Conservation (phyloP, 305 asterid genomes). For the Fraxinus greggii region DNA sequence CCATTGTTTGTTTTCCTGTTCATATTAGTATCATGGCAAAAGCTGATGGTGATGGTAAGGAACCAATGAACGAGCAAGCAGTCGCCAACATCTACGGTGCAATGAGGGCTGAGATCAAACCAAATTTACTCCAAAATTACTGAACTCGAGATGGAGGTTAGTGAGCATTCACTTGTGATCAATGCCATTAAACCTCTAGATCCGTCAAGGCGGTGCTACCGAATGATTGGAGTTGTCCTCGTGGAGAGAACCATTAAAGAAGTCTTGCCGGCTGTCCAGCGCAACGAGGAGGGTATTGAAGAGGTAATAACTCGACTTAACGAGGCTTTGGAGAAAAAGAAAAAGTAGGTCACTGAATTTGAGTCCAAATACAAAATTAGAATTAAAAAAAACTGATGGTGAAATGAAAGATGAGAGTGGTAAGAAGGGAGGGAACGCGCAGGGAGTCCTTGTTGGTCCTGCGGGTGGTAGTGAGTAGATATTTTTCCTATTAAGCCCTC, state of each 20-base stretch:
- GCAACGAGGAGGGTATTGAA: constrained; percentile 84
- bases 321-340: constrained; percentile 88
- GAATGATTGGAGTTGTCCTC: constrained; percentile 96
- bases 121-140: constrained; percentile 87
- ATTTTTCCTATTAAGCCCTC: background rate
- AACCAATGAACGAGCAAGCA: constrained; percentile 86
- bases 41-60: constrained; percentile 48
- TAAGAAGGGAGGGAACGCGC: constrained; percentile 91
- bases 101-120: constrained; percentile 76
- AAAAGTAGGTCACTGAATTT: constrained; percentile 68
- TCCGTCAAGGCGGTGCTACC: constrained; percentile 84
- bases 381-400: constrained; percentile 57
- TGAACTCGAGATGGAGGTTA: constrained; percentile 90
- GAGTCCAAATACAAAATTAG: constrained; percentile 90
- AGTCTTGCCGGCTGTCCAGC: constrained; percentile 86
- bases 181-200: constrained; percentile 90
- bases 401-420: constrained; percentile 70
- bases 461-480: constrained; percentile 47
- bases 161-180: constrained; percentile 87
- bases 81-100: constrained; percentile 72
- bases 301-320: constrained; percentile 81
- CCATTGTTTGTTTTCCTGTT: background rate
- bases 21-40: constrained; percentile 55
- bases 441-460: constrained; percentile 91
- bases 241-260: constrained; percentile 90